Evolutionary conservation across 352 stramenopile genomes (phyloP).

Genomic region (Phytophthora aleatoria): DNA sequence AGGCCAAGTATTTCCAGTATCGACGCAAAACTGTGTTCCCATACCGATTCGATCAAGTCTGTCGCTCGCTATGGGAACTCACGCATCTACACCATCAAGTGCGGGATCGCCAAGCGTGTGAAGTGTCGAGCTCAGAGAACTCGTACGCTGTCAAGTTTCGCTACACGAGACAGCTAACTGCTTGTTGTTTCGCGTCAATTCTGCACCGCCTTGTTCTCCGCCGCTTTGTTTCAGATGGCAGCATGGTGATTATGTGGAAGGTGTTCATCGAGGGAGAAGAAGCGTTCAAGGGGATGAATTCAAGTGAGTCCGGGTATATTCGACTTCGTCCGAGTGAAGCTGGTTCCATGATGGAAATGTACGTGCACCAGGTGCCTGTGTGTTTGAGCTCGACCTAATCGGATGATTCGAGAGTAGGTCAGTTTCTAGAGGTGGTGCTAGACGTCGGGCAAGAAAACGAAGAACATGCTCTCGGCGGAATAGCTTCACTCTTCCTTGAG

Average conservation of each 20-base stretch:
- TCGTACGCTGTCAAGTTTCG: background rate
- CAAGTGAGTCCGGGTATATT: background rate
- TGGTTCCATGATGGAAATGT: background rate
- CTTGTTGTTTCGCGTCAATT: background rate
- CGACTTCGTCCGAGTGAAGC: background rate
- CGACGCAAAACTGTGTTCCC: background rate
- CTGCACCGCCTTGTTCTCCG: background rate
- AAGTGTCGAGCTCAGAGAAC: background rate
- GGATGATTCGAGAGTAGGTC: background rate
- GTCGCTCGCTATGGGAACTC: background rate
- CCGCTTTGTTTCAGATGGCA: background rate
- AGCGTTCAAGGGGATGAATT: background rate
- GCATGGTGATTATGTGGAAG: background rate
- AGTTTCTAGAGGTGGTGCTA: background rate
- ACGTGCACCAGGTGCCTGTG: background rate
- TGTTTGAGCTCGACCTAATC: background rate
- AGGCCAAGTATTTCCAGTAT: background rate
- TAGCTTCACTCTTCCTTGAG: background rate
- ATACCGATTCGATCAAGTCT: background rate
- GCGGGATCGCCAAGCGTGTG: background rate
- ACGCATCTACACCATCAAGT: background rate
- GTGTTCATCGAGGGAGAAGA: background rate
- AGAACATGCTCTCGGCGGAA: background rate
- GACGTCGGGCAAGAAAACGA: background rate
- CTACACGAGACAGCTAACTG: background rate